Evolutionary conservation across 805 yeast species (phyloP).

Genomic region (Starmerella cellae): DNA sequence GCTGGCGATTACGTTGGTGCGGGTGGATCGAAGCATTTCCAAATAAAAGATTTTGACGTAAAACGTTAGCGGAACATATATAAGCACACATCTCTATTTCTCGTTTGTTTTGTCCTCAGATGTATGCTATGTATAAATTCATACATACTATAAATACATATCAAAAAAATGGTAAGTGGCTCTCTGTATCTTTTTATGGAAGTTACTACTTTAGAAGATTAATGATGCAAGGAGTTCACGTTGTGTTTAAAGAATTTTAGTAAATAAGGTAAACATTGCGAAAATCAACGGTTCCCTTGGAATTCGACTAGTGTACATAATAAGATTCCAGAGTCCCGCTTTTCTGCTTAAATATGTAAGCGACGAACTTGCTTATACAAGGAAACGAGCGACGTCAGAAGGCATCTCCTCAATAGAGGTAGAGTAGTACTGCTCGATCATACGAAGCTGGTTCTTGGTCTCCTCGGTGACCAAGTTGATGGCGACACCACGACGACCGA

Average conservation of each 20-base stretch:
- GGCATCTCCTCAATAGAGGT: conserved; percentile 93
- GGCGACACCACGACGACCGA: conserved; percentile 97
- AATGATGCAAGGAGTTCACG: no score
- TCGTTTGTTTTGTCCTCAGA: not conserved
- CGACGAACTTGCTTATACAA: conserved; percentile 3
- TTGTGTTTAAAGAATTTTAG: no score
- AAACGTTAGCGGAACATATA: no score
- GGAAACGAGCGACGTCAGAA: conserved; percentile 31
- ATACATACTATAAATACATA: not conserved
- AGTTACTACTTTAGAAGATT: no score
- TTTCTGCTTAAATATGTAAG: conserved; percentile 1
- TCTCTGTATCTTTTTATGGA: no score
- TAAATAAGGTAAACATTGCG: no score
- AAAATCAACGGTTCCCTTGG: no score
- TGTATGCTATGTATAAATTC: not conserved
- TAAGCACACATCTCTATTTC: not conserved
- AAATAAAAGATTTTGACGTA: conserved; percentile 36
- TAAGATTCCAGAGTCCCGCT: not conserved
- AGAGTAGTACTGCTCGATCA: conserved; percentile 78
- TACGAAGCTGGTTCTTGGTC: conserved; percentile 63
- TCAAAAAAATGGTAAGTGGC: no score
- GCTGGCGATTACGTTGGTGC: conserved; percentile 88
- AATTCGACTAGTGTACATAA: not conserved
- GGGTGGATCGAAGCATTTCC: conserved; percentile 70
- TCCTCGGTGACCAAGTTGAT: conserved; percentile 80